Evolutionary conservation across 2,329 filamentous ascomycete genomes (phyloP).

Genomic region (Aspergillus ustus): DNA sequence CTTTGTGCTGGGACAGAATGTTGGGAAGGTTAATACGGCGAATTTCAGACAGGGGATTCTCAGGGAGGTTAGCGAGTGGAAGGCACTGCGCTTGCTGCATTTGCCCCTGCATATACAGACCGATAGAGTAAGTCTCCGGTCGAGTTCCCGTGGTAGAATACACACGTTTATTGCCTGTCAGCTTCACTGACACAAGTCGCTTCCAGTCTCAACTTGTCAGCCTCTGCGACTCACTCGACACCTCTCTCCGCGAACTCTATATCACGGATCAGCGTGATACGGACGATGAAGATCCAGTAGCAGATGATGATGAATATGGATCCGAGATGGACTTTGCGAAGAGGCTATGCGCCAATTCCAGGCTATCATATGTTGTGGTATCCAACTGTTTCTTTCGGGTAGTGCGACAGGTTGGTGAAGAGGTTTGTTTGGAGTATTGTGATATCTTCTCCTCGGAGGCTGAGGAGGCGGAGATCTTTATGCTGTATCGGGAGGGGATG

Average conservation of each 20-base stretch:
- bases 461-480: slow-evolving; percentile 3
- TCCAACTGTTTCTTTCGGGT: neutral
- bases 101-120: neutral
- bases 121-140: neutral
- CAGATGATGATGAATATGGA: neutral
- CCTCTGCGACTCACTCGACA: neutral
- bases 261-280: neutral
- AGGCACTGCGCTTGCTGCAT: neutral
- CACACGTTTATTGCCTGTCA: no score
- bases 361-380: neutral
- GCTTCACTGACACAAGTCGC: no score
- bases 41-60: neutral
- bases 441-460: neutral
- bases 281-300: neutral
- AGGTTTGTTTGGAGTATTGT: neutral
- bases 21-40: neutral
- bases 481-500: neutral
- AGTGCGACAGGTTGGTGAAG: neutral
- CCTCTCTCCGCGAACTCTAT: neutral
- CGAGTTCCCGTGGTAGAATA: no score
- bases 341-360: neutral
- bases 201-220: neutral
- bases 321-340: neutral
- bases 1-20: neutral
- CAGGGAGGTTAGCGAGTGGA: neutral